Conservation (phyloP, 805 yeast genomes). For the Metschnikowia peoriensis region DNA sequence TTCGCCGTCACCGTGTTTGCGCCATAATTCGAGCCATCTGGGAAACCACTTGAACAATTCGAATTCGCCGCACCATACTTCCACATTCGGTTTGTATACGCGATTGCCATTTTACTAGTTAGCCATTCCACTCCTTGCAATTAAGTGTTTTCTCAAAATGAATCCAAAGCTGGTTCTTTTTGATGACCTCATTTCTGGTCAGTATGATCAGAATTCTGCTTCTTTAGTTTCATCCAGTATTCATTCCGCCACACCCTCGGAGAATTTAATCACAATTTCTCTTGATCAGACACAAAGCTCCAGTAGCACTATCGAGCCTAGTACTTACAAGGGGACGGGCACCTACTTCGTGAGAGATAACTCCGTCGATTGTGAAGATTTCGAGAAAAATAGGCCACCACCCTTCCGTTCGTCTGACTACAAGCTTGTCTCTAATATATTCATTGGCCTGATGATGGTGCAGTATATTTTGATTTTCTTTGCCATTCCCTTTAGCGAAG, state of each 20-base stretch:
- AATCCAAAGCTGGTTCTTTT: conserved; percentile 10
- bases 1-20: background rate
- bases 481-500: conserved; percentile 34
- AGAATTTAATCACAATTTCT: background rate
- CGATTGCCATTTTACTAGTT: background rate
- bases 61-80: background rate
- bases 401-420: conserved; percentile 9
- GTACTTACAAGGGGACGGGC: background rate
- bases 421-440: conserved; percentile 8
- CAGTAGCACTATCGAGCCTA: background rate
- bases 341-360: background rate
- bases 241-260: background rate
- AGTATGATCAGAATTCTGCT: background rate
- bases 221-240: background rate
- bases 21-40: background rate
- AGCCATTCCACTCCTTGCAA: background rate
- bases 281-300: conserved; percentile 1
- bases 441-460: conserved; percentile 19
- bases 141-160: background rate
- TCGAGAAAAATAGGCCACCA: background rate
- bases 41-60: background rate
- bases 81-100: background rate
- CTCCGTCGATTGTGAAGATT: background rate
- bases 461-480: conserved; percentile 32
- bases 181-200: conserved; percentile 1